A percentile compares a stretch with the other conserved stretches of the same genome.
These are phyloP conservation scores for Neovahlkampfia damariscottae DNA, from an alignment of 78 protist species.

Conservation along the genomic window DNA sequence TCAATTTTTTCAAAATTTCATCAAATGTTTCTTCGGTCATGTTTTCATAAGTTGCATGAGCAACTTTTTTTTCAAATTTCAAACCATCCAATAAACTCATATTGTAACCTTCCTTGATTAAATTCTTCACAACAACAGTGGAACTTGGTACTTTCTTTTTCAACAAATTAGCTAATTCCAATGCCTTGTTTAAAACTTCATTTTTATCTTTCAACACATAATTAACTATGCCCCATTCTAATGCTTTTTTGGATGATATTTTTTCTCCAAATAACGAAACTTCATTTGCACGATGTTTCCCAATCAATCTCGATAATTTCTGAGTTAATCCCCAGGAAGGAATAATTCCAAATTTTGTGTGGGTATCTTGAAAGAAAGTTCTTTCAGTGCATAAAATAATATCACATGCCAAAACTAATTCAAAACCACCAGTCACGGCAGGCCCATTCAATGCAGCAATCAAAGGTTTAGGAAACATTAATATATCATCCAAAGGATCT, in stretches of 20 bases:
- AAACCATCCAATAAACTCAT: too few species aligned
- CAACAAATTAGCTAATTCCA: too few species aligned
- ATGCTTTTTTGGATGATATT: neutral
- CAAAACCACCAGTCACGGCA: conserved; percentile 6
- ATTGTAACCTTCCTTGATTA: too few species aligned
- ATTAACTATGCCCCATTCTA: neutral
- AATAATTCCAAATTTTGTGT: neutral
- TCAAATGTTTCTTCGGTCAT: too few species aligned
- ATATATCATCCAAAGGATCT: neutral
- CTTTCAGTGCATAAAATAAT: neutral
- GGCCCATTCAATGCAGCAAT: conserved; percentile 7
- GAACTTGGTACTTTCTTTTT: too few species aligned
- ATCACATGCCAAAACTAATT: neutral
- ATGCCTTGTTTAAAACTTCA: too few species aligned
- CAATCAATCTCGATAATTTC: neutral
- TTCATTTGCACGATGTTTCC: neutral
- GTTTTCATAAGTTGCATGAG: too few species aligned
- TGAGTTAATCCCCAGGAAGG: conserved; percentile 13
- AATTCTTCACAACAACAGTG: too few species aligned
- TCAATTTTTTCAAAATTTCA: too few species aligned
- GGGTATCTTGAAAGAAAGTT: conserved; percentile 5
- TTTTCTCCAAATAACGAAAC: neutral
- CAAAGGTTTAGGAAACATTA: neutral
- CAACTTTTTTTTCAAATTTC: too few species aligned
- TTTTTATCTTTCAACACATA: neutral